Evolutionary conservation across 148 eudicot species (phyloP).

Genomic region (Fagopyrum homotropicum): DNA sequence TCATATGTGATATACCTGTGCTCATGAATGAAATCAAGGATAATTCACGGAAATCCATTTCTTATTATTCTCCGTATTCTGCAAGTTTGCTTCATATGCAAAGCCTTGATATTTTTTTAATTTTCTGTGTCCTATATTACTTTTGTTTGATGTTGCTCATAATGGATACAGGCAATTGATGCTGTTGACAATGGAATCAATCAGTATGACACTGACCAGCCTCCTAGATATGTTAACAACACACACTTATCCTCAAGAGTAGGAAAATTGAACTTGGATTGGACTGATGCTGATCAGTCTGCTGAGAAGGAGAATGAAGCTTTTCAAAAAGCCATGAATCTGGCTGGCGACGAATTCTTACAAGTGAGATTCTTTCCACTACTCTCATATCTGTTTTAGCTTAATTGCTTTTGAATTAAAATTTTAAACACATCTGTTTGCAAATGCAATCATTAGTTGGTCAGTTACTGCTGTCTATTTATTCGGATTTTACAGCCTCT

Average conservation of each 20-base stretch:
- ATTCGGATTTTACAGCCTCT: not conserved
- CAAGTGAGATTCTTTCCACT: conserved; percentile 50
- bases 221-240: conserved; percentile 74
- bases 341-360: conserved; percentile 79
- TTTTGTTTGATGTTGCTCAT: not conserved
- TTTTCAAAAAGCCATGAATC: conserved; percentile 65
- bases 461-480: not conserved
- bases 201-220: conserved; percentile 59
- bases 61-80: too few species aligned
- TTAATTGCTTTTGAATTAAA: not conserved
- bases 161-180: conserved; percentile 70
- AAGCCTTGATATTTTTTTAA: not conserved
- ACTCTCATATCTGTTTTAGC: not conserved
- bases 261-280: conserved; percentile 74
- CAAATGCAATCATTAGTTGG: not conserved
- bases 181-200: conserved; percentile 87
- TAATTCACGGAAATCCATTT: too few species aligned
- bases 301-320: conserved; percentile 77
- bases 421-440: not conserved
- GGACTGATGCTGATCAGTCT: conserved; percentile 92
- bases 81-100: not conserved
- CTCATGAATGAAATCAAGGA: too few species aligned
- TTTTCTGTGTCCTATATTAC: not conserved
- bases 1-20: too few species aligned
- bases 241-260: conserved; percentile 84